Conservation (phyloP, 2,329 filamentous ascomycete species). For the Thelonectria discophora region DNA sequence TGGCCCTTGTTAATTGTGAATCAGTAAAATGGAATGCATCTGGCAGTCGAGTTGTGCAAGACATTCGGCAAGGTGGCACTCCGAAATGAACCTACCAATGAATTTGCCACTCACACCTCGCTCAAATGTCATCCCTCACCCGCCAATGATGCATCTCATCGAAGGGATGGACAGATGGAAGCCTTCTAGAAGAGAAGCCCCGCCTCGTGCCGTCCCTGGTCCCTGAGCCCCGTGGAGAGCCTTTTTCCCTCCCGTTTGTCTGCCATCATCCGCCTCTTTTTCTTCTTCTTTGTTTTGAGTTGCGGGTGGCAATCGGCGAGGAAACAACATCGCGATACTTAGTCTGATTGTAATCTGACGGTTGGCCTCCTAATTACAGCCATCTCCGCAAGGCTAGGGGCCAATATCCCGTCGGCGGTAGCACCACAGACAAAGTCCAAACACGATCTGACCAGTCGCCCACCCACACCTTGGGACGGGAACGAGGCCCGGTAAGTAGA, state of each 20-base stretch:
- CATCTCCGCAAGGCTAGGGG: not conserved
- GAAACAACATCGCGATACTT: not conserved
- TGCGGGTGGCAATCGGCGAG: not conserved
- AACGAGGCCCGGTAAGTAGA: not conserved
- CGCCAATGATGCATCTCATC: constrained; percentile 25
- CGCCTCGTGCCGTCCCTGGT: constrained; percentile 36
- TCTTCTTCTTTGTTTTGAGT: constrained; percentile 12
- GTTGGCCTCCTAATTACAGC: not conserved
- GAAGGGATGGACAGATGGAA: constrained; percentile 32
- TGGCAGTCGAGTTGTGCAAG: not conserved
- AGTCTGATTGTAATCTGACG: not conserved
- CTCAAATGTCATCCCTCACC: not conserved
- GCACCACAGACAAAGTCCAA: not conserved
- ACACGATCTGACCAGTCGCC: not conserved
- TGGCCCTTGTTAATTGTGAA: not conserved
- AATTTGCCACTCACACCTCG: not conserved
- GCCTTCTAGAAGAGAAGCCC: constrained; percentile 40
- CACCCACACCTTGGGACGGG: not conserved
- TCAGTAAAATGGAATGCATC: not conserved
- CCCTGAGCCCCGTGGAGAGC: constrained; percentile 21
- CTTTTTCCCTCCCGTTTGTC: not conserved
- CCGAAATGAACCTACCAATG: not conserved
- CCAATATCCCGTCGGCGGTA: not conserved
- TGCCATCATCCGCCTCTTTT: not conserved
- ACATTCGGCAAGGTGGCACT: not conserved